Base-by-base conservation (phyloP, 331 rosid species). In the Spiraea crenata region DNA sequence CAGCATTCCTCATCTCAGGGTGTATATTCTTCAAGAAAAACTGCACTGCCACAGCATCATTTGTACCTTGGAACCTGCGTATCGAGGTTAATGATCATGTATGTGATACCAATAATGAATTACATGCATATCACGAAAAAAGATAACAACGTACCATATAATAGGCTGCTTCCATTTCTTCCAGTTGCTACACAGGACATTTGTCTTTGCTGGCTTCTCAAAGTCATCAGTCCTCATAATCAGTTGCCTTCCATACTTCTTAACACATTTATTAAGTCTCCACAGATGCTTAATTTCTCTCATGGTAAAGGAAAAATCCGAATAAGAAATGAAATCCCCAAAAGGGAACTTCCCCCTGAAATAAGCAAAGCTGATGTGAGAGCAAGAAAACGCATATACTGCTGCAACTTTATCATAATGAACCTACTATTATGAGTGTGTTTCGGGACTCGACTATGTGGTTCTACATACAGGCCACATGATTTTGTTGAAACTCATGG, bases 1-100 rank as follows among this genome's bases (percentile, higher is more conserved):
- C 97, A 69, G 89, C 90, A 80, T 64, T 54, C 81, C 95, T 87
- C 99, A 91, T 93, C 67, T 69, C 74, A 31, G 90, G 82, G 76
- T 93, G 95, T 80, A 91, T 42, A 74, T 89, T 93, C 84, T 93
- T 93, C 85, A 93, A 78, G 89, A 93, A 93, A 87, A 93, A 91
- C 71, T 93, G 99, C 68, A 82, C 78, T 13, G 91, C 99, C 78
- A 85, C 81, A 58, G 92, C 96, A 71, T 93, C 97, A 51, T 85
- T 91, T 52, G 97, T 86, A 62, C 96, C 97, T 86, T 93, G 99
- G 74, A 93, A 93, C 99, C 99, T 93, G 85, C 70, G 78, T 70
- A 71, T 79, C 34, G 67, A 72, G 45, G 73, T 75, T 76, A 80
- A 71, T 52, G 65, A 70, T 69, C 78, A 76, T 55, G 74, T 59